Percentiles rank a stretch among this genome's conserved stretches.
Conservation (phyloP, 495 filamentous ascomycete species). For the Alectoria sarmentosa region DNA sequence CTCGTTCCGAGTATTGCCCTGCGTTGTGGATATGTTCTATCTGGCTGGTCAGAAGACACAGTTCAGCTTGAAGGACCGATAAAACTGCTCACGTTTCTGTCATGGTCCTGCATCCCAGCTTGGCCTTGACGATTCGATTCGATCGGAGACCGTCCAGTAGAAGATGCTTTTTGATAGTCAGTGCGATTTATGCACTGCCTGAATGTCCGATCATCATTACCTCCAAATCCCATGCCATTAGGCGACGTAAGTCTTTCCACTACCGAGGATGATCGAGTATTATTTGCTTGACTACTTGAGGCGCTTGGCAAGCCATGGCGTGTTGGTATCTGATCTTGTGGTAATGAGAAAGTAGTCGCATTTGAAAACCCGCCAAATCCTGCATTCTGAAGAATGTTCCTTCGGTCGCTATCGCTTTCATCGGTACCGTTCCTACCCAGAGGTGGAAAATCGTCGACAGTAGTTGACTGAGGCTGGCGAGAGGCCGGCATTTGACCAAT, state of each 20-base stretch:
- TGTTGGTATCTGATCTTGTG: slow-evolving; percentile 27
- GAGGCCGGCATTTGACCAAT: slow-evolving; percentile 46
- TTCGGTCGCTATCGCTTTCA: slow-evolving; percentile 60
- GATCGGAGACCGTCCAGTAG: slow-evolving; percentile 25
- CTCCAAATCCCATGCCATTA: slow-evolving; percentile 21
- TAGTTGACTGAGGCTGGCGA: slow-evolving; percentile 57
- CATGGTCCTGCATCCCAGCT: slow-evolving; percentile 26
- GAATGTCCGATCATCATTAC: slow-evolving; percentile 1
- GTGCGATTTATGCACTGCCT: slow-evolving; percentile 2
- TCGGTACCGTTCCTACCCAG: slow-evolving; percentile 63
- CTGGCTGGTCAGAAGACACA: not conserved
- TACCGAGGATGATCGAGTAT: slow-evolving; percentile 26
- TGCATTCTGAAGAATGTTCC: slow-evolving; percentile 56
- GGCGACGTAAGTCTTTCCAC: slow-evolving; percentile 28
- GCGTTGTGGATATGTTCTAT: slow-evolving; percentile 10
- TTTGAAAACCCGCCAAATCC: slow-evolving; percentile 53
- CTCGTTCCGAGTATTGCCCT: slow-evolving; percentile 14
- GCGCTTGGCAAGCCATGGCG: slow-evolving; percentile 53
- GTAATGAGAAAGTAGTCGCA: slow-evolving; percentile 38
- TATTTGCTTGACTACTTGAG: slow-evolving; percentile 42
- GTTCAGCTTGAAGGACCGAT: not conserved
- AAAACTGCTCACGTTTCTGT: slow-evolving; percentile 27
- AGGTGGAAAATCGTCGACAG: slow-evolving; percentile 79
- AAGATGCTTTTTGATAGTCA: slow-evolving; percentile 11
- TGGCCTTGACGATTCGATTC: slow-evolving; percentile 27